A percentile compares a stretch with the other conserved stretches of the same genome.
These are phyloP conservation scores for Phytophthora meadii DNA, from an alignment of 352 stramenopile species.

Conservation along the genomic window DNA sequence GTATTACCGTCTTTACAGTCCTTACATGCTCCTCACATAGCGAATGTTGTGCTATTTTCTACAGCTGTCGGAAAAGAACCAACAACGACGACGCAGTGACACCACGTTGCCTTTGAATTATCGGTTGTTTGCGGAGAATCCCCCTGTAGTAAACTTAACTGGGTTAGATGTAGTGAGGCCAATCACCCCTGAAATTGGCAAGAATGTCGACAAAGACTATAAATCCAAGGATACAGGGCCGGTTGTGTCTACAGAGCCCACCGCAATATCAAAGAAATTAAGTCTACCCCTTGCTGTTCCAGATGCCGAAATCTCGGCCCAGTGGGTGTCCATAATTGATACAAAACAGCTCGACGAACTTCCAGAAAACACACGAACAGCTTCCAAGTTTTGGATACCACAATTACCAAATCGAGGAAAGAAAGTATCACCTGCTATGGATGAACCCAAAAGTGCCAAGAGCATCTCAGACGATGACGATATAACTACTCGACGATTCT, in stretches of 20 bases:
- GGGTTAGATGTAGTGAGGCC: not conserved
- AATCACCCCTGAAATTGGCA: not conserved
- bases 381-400: slow-evolving; percentile 8
- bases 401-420: slow-evolving; percentile 3
- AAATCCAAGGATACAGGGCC: not conserved
- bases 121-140: not conserved
- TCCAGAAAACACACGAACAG: not conserved
- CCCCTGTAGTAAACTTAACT: not conserved
- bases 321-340: slow-evolving; percentile 4
- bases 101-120: not conserved
- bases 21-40: too few species aligned
- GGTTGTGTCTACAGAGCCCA: not conserved
- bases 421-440: slow-evolving; percentile 6
- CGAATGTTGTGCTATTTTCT: too few species aligned
- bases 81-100: slow-evolving; percentile 6
- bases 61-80: not conserved
- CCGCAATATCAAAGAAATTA: slow-evolving; percentile 9
- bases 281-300: slow-evolving; percentile 14
- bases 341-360: not conserved
- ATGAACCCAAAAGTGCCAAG: slow-evolving; percentile 3
- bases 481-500: slow-evolving; percentile 48
- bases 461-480: slow-evolving; percentile 7
- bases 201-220: not conserved
- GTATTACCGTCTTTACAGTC: too few species aligned
- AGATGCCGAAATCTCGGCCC: slow-evolving; percentile 10